A percentile compares a stretch with the other conserved stretches of the same genome.
Evolutionary conservation across 23 red algal species (phyloP).

Genomic region (Pyropia yezoensis): DNA sequence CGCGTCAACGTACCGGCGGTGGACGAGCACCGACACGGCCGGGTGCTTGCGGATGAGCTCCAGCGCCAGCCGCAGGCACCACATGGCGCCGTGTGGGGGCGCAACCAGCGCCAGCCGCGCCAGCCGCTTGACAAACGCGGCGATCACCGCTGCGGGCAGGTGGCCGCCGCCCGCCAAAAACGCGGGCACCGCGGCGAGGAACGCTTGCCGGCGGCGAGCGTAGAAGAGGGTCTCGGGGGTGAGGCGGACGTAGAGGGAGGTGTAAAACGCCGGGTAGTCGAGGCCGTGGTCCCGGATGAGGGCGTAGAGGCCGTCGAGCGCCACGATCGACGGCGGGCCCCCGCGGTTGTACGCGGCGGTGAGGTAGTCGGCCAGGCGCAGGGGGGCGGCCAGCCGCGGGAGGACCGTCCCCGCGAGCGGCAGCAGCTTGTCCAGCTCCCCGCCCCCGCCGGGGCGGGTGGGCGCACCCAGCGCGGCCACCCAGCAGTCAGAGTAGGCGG

Average conservation of each 20-base stretch:
- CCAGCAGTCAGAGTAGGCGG: conserved; percentile 17
- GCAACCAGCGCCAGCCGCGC: conserved; percentile 37
- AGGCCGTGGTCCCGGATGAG: conserved; percentile 55
- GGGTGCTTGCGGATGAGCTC: conserved; percentile 71
- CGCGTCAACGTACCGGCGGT: conserved; percentile 2
- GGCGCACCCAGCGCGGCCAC: conserved; percentile 15
- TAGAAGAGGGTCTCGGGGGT: conserved; percentile 24
- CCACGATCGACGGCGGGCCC: conserved; percentile 14
- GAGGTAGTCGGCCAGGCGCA: conserved; percentile 62
- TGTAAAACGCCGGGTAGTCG: conserved; percentile 84
- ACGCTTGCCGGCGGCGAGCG: conserved; percentile 12
- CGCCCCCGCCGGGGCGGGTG: neutral
- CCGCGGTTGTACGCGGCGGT: conserved; percentile 22
- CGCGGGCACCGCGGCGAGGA: conserved; percentile 37
- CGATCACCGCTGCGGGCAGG: conserved; percentile 42
- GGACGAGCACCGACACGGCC: conserved; percentile 49
- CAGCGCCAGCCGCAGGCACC: conserved; percentile 72
- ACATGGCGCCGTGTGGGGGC: conserved; percentile 35
- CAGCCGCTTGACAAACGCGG: conserved; percentile 76
- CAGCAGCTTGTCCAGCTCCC: conserved; percentile 7
- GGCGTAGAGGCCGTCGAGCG: conserved; percentile 58
- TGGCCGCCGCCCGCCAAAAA: conserved; percentile 28
- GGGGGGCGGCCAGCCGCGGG: conserved; percentile 47
- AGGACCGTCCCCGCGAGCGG: conserved; percentile 37
- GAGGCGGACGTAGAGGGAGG: conserved; percentile 54